These are phyloP conservation scores for Calocybe indica DNA, from an alignment of 768 basidiomycete species.

Conservation along the genomic window DNA sequence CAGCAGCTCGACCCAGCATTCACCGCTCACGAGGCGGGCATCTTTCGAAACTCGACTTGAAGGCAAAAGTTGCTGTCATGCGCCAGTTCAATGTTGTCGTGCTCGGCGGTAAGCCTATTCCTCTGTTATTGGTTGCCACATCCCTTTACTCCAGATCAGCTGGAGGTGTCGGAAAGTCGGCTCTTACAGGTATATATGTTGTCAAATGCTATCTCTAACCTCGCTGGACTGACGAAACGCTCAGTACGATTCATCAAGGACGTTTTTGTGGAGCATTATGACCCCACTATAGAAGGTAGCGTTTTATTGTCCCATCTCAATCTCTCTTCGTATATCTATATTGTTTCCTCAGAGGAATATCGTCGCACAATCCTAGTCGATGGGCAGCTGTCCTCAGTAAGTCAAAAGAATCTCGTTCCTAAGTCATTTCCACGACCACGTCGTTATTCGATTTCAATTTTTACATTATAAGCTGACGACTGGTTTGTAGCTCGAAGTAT, in stretches of 20 bases:
- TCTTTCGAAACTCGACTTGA: background rate
- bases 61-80: slow-evolving; percentile 30
- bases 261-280: slow-evolving; percentile 70
- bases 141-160: slow-evolving; percentile 34
- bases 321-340: slow-evolving; percentile 6
- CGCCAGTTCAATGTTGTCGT: slow-evolving; percentile 74
- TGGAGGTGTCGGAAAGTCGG: slow-evolving; percentile 87
- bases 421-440: background rate
- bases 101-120: slow-evolving; percentile 56
- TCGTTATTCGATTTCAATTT: background rate
- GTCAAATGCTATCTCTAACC: background rate
- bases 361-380: slow-evolving; percentile 60
- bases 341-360: slow-evolving; percentile 56
- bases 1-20: background rate
- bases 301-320: slow-evolving; percentile 1
- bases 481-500: slow-evolving; percentile 57
- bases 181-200: slow-evolving; percentile 49
- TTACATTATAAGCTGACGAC: slow-evolving; percentile 6
- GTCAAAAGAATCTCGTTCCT: slow-evolving; percentile 14
- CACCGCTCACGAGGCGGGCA: background rate
- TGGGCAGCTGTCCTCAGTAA: slow-evolving; percentile 54
- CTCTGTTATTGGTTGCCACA: slow-evolving; percentile 3
- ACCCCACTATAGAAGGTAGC: slow-evolving; percentile 80
- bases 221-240: slow-evolving; percentile 1
- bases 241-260: slow-evolving; percentile 68